phyloP scores from a whole-genome alignment of 2,329 filamentous ascomycete species.

The Fusarium sp. region DNA sequence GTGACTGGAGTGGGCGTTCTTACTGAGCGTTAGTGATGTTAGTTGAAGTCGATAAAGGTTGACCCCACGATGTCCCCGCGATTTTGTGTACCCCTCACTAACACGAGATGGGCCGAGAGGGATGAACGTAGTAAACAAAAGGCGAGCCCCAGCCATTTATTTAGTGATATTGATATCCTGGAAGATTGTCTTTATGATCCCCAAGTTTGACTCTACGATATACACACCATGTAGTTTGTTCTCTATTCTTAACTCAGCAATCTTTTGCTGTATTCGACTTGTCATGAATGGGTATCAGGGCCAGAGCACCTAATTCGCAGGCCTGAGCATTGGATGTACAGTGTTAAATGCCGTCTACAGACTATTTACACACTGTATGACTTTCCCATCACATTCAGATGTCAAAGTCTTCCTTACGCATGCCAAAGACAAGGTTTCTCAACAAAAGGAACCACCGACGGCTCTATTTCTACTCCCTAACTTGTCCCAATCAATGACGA shows the following conservation, averaged over 20 bases:
- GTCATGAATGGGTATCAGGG: background rate
- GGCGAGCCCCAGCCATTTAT: background rate
- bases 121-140: background rate
- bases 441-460: constrained; percentile 24
- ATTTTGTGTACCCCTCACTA: constrained; percentile 30
- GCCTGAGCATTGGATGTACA: constrained; percentile 11
- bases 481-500: constrained; percentile 9
- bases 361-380: background rate
- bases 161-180: background rate
- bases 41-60: constrained; percentile 1
- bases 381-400: background rate
- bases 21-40: background rate
- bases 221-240: background rate
- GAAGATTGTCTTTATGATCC: background rate
- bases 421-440: constrained; percentile 15
- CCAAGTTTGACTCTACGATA: too few relatives aligned
- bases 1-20: too few relatives aligned
- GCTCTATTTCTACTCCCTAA: constrained; percentile 31
- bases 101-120: background rate
- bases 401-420: background rate
- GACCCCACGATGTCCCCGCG: constrained; percentile 31
- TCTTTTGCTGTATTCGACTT: background rate
- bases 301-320: background rate
- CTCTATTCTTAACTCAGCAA: background rate
- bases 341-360: background rate